Evolutionary conservation across 768 basidiomycete genomes (phyloP).

Genomic region (Amanita molliuscula): DNA sequence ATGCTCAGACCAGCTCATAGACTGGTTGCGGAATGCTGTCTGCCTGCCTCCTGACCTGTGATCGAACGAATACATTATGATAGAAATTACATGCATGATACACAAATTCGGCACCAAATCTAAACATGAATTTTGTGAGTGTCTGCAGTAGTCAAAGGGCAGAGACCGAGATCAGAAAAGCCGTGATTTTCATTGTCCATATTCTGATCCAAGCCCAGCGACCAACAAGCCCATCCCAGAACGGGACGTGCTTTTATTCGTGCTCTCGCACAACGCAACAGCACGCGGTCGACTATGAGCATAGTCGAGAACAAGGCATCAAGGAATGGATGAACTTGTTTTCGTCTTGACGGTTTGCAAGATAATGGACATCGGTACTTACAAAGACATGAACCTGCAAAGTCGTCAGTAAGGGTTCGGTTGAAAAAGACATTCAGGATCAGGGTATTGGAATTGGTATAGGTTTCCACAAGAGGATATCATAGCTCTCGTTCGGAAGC

Average conservation of each 20-base stretch:
- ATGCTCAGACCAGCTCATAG: constrained; percentile 13
- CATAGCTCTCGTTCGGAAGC: constrained; percentile 75
- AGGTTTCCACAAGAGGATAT: constrained; percentile 63
- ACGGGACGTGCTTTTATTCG: constrained; percentile 33
- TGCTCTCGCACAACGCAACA: constrained; percentile 23
- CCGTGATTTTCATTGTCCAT: constrained; percentile 43
- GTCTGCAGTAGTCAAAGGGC: neutral
- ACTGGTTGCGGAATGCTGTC: constrained; percentile 33
- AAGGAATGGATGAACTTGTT: constrained; percentile 85
- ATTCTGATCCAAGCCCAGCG: neutral
- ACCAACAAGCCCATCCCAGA: constrained; percentile 35
- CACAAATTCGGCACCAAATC: neutral
- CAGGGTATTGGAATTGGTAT: constrained; percentile 51
- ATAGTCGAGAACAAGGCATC: constrained; percentile 24
- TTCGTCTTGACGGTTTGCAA: constrained; percentile 38
- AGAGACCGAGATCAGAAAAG: constrained; percentile 43
- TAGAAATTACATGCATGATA: neutral
- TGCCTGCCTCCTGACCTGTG: constrained; percentile 20
- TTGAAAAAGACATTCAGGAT: constrained; percentile 15
- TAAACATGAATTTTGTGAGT: neutral
- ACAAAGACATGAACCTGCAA: constrained; percentile 11
- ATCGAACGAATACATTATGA: neutral
- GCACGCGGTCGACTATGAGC: constrained; percentile 19
- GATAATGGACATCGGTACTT: constrained; percentile 10
- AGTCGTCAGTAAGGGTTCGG: constrained; percentile 12